Percentiles rank a stretch among this genome's conserved stretches.
These are phyloP conservation scores for Amaranthus palmeri DNA, from an alignment of 148 eudicot genomes.

Conservation along the genomic window DNA sequence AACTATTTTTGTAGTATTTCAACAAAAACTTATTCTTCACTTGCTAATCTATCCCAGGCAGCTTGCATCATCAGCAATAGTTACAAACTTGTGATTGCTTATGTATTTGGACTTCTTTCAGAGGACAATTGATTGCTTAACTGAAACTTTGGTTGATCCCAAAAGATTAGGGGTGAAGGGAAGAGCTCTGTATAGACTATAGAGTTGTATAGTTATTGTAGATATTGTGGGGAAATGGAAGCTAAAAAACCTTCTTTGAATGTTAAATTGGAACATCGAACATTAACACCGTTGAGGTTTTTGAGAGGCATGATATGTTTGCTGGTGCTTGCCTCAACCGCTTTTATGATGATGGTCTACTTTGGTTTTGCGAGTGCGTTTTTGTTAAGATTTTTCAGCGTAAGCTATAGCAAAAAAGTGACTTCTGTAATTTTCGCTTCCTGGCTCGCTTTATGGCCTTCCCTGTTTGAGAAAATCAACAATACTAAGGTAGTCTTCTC, in stretches of 20 bases:
- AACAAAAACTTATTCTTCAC: too few species aligned
- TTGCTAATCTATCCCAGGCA: too few species aligned
- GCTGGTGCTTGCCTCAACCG: constrained; percentile 52
- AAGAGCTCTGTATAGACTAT: too few species aligned
- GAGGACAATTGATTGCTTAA: too few species aligned
- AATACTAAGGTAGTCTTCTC: constrained; percentile 61
- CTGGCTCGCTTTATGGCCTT: constrained; percentile 80
- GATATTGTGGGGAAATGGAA: constrained; percentile 43
- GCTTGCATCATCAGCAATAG: too few species aligned
- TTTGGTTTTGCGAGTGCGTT: constrained; percentile 45
- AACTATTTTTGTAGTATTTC: too few species aligned
- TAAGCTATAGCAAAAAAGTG: constrained; percentile 55
- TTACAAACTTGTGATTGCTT: too few species aligned
- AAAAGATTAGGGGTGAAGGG: too few species aligned
- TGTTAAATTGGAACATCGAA: constrained; percentile 36
- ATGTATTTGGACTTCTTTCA: too few species aligned
- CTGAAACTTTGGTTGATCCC: too few species aligned
- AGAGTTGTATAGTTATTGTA: too few species aligned
- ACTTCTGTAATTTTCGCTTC: constrained; percentile 48
- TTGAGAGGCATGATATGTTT: constrained; percentile 64
- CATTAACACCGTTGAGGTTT: constrained; percentile 51
- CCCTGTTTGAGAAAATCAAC: constrained; percentile 73
- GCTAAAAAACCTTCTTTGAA: constrained; percentile 34
- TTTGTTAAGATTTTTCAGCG: constrained; percentile 42
- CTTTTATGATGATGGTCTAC: constrained; percentile 51